Conservation (phyloP, 2,329 filamentous ascomycete species). For the Parastagonospora avenae region DNA sequence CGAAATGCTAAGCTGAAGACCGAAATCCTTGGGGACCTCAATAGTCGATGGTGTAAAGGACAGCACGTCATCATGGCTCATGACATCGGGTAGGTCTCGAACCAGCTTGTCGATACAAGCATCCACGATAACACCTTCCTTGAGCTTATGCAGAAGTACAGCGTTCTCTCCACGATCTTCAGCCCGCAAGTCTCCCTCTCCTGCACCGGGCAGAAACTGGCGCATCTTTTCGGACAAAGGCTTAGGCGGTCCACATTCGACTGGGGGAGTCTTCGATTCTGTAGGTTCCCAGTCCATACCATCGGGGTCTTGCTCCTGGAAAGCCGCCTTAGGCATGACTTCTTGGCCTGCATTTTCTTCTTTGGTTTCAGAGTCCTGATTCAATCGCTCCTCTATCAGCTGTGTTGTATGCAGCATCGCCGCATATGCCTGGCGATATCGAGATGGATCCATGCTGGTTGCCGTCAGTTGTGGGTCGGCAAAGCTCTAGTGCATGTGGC, state of each 20-base stretch:
- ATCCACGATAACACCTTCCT: constrained; percentile 45
- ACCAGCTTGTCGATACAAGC: constrained; percentile 46
- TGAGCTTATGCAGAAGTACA: constrained; percentile 40
- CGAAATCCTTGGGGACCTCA: constrained; percentile 46
- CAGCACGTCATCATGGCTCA: constrained; percentile 40
- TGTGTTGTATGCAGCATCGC: constrained; percentile 45
- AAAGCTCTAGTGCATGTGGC: not conserved
- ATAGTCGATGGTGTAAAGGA: constrained; percentile 47
- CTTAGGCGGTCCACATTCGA: constrained; percentile 37
- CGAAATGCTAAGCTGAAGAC: constrained; percentile 44
- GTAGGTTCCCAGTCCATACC: constrained; percentile 48
- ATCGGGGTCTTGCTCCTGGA: constrained; percentile 40
- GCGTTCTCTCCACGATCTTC: constrained; percentile 31
- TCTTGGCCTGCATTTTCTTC: constrained; percentile 9
- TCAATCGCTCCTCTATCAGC: constrained; percentile 38
- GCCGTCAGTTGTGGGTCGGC: constrained; percentile 14
- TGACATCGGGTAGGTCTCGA: constrained; percentile 40
- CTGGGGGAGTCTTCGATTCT: constrained; percentile 32
- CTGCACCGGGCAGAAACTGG: constrained; percentile 33
- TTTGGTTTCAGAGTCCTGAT: constrained; percentile 19
- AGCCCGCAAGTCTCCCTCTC: constrained; percentile 29
- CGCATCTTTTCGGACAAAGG: constrained; percentile 37
- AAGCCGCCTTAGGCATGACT: constrained; percentile 12
- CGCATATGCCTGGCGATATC: constrained; percentile 45
- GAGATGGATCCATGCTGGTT: constrained; percentile 43